Evolutionary conservation across 352 stramenopile species (phyloP).

Genomic region (Phytophthora europaea): DNA sequence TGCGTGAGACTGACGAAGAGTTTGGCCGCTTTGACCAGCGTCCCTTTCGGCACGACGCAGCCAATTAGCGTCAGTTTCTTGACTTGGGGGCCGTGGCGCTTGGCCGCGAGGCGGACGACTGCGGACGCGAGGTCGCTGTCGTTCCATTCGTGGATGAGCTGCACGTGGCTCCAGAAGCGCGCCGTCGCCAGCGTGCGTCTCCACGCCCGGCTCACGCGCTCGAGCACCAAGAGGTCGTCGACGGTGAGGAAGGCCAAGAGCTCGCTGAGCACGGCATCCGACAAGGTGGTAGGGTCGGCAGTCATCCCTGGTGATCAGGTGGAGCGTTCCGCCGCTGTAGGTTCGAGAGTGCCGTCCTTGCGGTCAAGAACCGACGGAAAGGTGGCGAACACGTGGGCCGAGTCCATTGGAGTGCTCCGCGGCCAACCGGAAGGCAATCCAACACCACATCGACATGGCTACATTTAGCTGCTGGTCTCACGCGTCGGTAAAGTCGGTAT

Average conservation of each 20-base stretch:
- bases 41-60: slow-evolving; percentile 49
- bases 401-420: slow-evolving; percentile 29
- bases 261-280: slow-evolving; percentile 38
- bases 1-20: slow-evolving; percentile 48
- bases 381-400: slow-evolving; percentile 21
- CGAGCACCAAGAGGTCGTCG: slow-evolving; percentile 64
- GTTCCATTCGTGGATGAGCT: slow-evolving; percentile 46
- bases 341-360: slow-evolving; percentile 11
- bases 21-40: slow-evolving; percentile 43
- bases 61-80: slow-evolving; percentile 54
- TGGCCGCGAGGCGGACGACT: slow-evolving; percentile 43
- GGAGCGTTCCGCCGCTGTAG: slow-evolving; percentile 34
- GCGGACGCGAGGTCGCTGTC: slow-evolving; percentile 34
- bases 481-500: not conserved
- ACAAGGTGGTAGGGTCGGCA: slow-evolving; percentile 19
- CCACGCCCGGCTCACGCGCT: slow-evolving; percentile 55
- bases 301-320: slow-evolving; percentile 21
- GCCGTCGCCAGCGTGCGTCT: slow-evolving; percentile 34
- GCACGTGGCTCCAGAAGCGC: slow-evolving; percentile 45
- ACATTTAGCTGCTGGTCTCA: not conserved
- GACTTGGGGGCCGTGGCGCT: slow-evolving; percentile 50
- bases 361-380: not conserved
- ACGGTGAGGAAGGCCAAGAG: slow-evolving; percentile 62
- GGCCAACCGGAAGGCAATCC: slow-evolving; percentile 24
- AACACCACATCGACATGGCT: slow-evolving; percentile 28